phyloP scores from a whole-genome alignment of 2,329 filamentous ascomycete species.

The Penicillium frequentans region DNA sequence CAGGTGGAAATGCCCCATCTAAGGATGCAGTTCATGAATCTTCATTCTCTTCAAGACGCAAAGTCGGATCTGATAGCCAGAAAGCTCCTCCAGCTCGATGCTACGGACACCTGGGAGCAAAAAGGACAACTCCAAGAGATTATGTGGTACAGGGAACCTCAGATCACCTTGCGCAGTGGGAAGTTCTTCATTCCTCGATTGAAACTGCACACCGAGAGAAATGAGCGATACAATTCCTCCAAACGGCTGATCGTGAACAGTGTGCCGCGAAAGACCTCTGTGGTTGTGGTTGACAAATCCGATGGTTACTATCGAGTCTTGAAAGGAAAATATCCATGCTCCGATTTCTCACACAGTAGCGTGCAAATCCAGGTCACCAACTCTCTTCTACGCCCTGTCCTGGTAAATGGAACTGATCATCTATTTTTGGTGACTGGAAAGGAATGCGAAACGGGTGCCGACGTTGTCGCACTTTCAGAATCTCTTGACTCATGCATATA shows the following conservation, averaged over 20 bases:
- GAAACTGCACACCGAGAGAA: constrained; percentile 12
- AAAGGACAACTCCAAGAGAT: constrained; percentile 10
- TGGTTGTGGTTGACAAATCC: constrained; percentile 4
- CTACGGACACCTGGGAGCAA: constrained; percentile 17
- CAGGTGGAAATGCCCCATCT: constrained; percentile 22
- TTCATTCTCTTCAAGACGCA: constrained; percentile 6
- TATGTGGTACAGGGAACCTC: constrained; percentile 32
- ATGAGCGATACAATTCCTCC: constrained; percentile 26
- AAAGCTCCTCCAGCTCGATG: constrained; percentile 17
- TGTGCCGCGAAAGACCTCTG: constrained; percentile 3
- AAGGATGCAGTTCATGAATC: constrained; percentile 20
- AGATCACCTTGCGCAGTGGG: constrained; percentile 26
- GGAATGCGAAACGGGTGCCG: not conserved
- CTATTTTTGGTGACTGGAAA: constrained; percentile 17
- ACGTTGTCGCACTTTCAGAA: constrained; percentile 13
- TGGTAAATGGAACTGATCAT: constrained; percentile 2
- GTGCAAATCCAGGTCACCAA: constrained; percentile 9
- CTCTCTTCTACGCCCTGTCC: constrained; percentile 15
- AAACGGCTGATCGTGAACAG: constrained; percentile 18
- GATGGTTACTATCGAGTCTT: constrained; percentile 11
- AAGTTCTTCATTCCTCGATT: constrained; percentile 30
- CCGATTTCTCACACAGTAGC: not conserved
- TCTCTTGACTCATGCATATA: constrained; percentile 9
- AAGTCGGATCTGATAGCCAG: constrained; percentile 5
- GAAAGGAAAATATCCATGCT: not conserved